These are phyloP conservation scores for Peronospora farinosa DNA, from an alignment of 352 stramenopile genomes.

Conservation along the genomic window DNA sequence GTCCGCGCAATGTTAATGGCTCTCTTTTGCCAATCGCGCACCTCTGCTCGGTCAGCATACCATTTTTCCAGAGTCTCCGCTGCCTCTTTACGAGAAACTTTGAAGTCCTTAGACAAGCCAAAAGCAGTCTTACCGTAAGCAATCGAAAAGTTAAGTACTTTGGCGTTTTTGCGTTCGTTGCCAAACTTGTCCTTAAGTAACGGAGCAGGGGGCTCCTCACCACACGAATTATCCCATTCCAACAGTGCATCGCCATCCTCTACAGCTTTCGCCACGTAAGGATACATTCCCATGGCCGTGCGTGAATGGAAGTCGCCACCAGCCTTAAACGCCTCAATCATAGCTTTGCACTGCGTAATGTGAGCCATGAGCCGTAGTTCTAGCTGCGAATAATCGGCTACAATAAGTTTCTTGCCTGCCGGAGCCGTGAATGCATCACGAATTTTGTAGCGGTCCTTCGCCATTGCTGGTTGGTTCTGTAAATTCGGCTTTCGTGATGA, in stretches of 20 bases:
- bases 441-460: constrained; percentile 86
- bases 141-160: constrained; percentile 99
- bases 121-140: constrained; percentile 99
- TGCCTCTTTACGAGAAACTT: constrained; percentile 73
- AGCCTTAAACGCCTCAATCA: constrained; percentile 96
- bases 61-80: constrained; percentile 90
- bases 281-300: constrained; percentile 99
- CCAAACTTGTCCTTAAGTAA: constrained; percentile 98
- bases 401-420: constrained; percentile 94
- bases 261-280: constrained; percentile 94
- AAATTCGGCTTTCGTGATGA: constrained; percentile 96
- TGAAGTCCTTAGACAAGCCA: constrained; percentile 90
- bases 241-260: constrained; percentile 93
- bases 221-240: constrained; percentile 95
- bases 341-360: constrained; percentile 96
- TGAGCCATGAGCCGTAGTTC: constrained; percentile 97
- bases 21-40: constrained; percentile 90
- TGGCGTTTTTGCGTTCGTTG: constrained; percentile 96
- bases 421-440: constrained; percentile 90
- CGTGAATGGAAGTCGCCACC: constrained; percentile 91
- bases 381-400: constrained; percentile 99
- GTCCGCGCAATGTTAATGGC: constrained; percentile 85
- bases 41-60: constrained; percentile 91
- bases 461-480: constrained; percentile 94
- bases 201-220: constrained; percentile 82